Evolutionary conservation across 768 basidiomycete genomes (phyloP), one percentile per base, ranked within the genome.

Genomic region (Naganishia kalamii): DNA sequence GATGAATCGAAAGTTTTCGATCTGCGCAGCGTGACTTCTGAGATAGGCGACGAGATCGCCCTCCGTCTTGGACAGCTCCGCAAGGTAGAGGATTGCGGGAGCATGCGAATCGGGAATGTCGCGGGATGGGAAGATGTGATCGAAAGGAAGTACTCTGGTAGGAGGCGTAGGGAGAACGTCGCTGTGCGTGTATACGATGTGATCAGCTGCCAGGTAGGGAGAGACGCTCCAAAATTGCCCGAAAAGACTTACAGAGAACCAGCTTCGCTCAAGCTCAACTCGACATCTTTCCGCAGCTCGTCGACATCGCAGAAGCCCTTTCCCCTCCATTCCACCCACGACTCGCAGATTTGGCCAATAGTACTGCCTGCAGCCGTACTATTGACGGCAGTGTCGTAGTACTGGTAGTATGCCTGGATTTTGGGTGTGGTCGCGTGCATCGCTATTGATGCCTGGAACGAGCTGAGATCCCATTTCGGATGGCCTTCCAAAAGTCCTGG

Each of bases 331-430:
- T 76, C 73, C 1, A 78, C 76, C 73, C 76, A 77, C 23, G 70
- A 70, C 32, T 69, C 68, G 65, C 77, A 78, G 27, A 49, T 23
- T 32, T 48, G 21, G 23, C 52, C 50, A 50, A 46, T 67, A 62
- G 35, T 12, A 37, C 13, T 11, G 7, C 68, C 54, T 3, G 66
- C 19, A 19, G 60, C 41, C 1, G 41, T 40, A n/a, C 68, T 70
- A 30, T 72, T 68, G 10, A 75, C 47, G 19, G 47, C 27, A 27
- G 59, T 68, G 51, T 78, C 75, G 71, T 91, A 93, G 74, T 86
- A 85, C 59, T 87, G 83, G 74, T 88, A 90, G 72, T 87, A 88
- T 0, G 92, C 92, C 65, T 90, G 86, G 29, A 97, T 83, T 71
- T 85, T 87, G 0, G 93, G 91, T 0, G 85, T 85, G 7, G 87